A percentile compares a stretch with the other conserved stretches of the same genome.
phyloP scores from a whole-genome alignment of 2,329 filamentous ascomycete species.

The Allantophomopsis cytisporea region DNA sequence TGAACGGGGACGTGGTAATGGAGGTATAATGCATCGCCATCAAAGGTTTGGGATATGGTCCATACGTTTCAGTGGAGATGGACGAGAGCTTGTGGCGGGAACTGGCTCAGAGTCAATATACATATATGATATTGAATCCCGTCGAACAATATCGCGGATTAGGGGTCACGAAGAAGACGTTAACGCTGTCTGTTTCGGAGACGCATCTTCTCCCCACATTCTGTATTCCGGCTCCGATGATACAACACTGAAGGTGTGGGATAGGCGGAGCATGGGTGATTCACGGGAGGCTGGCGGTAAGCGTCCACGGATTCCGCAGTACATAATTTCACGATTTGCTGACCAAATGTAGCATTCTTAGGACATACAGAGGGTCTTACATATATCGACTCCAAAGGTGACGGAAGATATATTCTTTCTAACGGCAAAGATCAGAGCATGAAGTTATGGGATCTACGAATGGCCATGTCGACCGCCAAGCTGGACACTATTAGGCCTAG shows the following conservation, averaged over 20 bases:
- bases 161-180: conserved; percentile 77
- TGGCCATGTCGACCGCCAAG: conserved; percentile 64
- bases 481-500: conserved; percentile 42
- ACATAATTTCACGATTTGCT: too few relatives aligned
- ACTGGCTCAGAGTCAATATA: conserved; percentile 69
- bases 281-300: conserved; percentile 45
- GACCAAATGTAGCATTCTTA: conserved; percentile 33
- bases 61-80: conserved; percentile 83
- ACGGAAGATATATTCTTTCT: conserved; percentile 69
- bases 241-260: conserved; percentile 90
- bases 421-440: conserved; percentile 96
- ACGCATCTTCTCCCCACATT: conserved; percentile 79
- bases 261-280: conserved; percentile 82
- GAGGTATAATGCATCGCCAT: conserved; percentile 2
- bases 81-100: conserved; percentile 79
- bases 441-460: conserved; percentile 92
- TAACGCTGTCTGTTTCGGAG: conserved; percentile 93
- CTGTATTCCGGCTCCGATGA: conserved; percentile 95
- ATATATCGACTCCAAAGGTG: conserved; percentile 57
- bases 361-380: conserved; percentile 55
- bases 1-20: conserved; percentile 21
- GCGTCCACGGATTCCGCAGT: too few relatives aligned
- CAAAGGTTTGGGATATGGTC: conserved; percentile 64
- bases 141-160: conserved; percentile 60
- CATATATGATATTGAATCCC: conserved; percentile 83